Conservation (phyloP, 1,284 basidiomycete genomes). For the Austroboletus niveus region DNA sequence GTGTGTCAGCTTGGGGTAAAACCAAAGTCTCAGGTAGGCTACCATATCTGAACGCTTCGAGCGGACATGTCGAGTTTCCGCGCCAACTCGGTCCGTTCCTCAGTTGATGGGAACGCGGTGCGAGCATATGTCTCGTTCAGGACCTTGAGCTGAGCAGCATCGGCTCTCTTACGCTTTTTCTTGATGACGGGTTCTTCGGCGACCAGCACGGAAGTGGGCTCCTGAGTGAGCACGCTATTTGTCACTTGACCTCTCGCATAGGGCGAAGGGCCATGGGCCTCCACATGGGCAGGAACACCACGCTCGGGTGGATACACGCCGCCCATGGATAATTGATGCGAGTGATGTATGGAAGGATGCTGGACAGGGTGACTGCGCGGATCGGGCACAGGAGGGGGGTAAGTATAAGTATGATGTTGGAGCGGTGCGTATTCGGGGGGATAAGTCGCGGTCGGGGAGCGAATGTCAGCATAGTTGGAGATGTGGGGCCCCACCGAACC, state of each 20-base stretch:
- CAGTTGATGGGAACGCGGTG: constrained; percentile 81
- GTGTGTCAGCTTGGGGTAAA: constrained; percentile 18
- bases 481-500: constrained; percentile 36
- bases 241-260: constrained; percentile 40
- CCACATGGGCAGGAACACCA: constrained; percentile 33
- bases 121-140: constrained; percentile 76
- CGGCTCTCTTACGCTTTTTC: constrained; percentile 83
- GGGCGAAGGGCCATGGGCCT: constrained; percentile 38
- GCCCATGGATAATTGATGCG: constrained; percentile 29
- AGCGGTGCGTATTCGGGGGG: constrained; percentile 41
- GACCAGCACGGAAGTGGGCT: constrained; percentile 33
- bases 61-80: constrained; percentile 78
- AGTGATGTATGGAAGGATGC: constrained; percentile 26
- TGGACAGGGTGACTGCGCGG: constrained; percentile 28
- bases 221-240: constrained; percentile 33
- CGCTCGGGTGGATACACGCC: constrained; percentile 28
- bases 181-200: constrained; percentile 66
- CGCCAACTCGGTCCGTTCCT: constrained; percentile 74
- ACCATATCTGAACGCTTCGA: constrained; percentile 84
- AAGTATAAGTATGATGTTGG: constrained; percentile 35
- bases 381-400: constrained; percentile 36
- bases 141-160: constrained; percentile 72
- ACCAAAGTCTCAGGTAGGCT: constrained; percentile 24
- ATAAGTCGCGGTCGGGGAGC: constrained; percentile 57
- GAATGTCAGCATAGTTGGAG: constrained; percentile 41